These are phyloP conservation scores for Phytophthora macrochlamydospora DNA, from an alignment of 352 stramenopile species.

Conservation along the genomic window DNA sequence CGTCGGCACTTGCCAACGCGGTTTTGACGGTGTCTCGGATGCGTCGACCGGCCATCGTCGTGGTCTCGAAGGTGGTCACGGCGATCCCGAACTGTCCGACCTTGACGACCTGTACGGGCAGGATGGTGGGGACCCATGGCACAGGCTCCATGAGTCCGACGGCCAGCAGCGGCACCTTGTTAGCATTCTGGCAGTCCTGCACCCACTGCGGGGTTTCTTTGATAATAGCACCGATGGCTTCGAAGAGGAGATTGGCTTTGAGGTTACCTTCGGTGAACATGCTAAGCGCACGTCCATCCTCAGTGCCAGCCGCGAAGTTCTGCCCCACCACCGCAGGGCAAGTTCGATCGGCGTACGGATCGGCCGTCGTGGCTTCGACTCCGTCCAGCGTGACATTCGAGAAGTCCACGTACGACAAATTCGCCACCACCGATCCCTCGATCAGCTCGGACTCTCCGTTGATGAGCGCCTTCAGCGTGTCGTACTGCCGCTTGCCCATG, in stretches of 20 bases:
- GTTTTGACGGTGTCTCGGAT: constrained; percentile 40
- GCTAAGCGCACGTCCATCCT: background rate
- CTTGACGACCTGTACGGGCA: constrained; percentile 62
- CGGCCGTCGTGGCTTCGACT: constrained; percentile 6
- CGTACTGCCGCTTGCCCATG: constrained; percentile 38
- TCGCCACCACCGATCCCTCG: constrained; percentile 16
- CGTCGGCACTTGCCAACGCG: constrained; percentile 23
- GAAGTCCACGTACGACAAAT: constrained; percentile 49
- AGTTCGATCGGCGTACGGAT: constrained; percentile 37
- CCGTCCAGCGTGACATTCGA: constrained; percentile 41
- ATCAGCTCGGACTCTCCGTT: constrained; percentile 22
- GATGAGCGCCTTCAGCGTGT: constrained; percentile 32
- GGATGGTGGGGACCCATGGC: constrained; percentile 46
- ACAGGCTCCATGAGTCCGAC: constrained; percentile 42
- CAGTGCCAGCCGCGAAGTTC: constrained; percentile 32
- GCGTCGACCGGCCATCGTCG: constrained; percentile 60
- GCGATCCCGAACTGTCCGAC: constrained; percentile 52
- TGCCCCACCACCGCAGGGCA: constrained; percentile 47
- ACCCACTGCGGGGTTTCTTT: constrained; percentile 29
- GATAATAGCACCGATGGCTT: background rate
- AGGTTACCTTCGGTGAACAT: constrained; percentile 23
- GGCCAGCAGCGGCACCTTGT: constrained; percentile 50
- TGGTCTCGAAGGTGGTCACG: constrained; percentile 62
- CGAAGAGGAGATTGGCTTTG: background rate
- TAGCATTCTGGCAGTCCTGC: constrained; percentile 37